Conservation (phyloP, 805 yeast genomes). For the Yamadazyma kitorensis region DNA sequence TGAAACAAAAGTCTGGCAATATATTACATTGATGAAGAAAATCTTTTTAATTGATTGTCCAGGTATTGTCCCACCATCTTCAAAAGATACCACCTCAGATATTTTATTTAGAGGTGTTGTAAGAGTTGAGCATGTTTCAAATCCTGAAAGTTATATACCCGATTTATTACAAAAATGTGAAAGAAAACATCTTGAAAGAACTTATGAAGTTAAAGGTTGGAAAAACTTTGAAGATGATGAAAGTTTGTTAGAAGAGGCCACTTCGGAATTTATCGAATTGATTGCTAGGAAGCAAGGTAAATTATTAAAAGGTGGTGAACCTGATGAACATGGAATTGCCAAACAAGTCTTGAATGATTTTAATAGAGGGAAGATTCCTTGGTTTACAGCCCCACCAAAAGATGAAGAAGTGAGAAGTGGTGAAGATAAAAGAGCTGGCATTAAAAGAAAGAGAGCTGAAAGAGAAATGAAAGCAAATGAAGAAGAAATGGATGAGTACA, state of each 20-base stretch:
- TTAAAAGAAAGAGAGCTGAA: constrained; percentile 53
- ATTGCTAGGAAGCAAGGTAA: constrained; percentile 93
- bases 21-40: constrained; percentile 93
- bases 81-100: constrained; percentile 86
- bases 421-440: constrained; percentile 52
- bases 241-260: constrained; percentile 46
- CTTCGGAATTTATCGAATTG: constrained; percentile 76
- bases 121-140: constrained; percentile 94
- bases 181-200: constrained; percentile 86
- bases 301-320: constrained; percentile 94
- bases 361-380: constrained; percentile 95
- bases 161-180: constrained; percentile 83
- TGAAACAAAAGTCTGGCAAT: constrained; percentile 99
- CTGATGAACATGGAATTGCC: constrained; percentile 91
- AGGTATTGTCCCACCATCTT: constrained; percentile 96
- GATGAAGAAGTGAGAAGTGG: constrained; percentile 58
- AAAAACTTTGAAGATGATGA: constrained; percentile 39
- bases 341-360: constrained; percentile 89
- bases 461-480: constrained; percentile 35
- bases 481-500: constrained; percentile 18
- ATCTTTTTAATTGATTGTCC: constrained; percentile 97
- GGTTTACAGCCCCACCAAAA: constrained; percentile 95
- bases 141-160: constrained; percentile 94
- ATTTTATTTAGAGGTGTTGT: constrained; percentile 95
- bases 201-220: constrained; percentile 96